A percentile compares a stretch with the other conserved stretches of the same genome.
Conservation (phyloP, 306 rosid genomes). For the Psophocarpus tetragonolobus region DNA sequence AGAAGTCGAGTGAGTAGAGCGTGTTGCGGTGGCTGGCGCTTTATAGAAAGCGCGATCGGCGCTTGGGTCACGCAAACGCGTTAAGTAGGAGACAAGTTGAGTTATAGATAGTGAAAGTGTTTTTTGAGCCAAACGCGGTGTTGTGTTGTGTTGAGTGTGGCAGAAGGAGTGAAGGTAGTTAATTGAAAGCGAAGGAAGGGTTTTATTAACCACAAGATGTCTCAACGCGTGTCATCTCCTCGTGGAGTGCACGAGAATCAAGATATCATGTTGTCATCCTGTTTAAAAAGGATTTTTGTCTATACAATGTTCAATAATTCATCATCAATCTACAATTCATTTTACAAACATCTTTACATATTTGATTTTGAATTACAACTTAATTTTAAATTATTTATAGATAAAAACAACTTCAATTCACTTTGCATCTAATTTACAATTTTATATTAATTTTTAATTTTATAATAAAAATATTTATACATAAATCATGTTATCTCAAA, state of each 20-base stretch:
- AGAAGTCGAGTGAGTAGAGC: background rate
- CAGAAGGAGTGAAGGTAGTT: background rate
- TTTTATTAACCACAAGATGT: background rate
- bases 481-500: no score
- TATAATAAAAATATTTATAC: no score
- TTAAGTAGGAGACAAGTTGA: background rate
- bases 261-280: background rate
- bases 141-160: constrained; percentile 7
- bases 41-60: constrained; percentile 4
- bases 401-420: no score
- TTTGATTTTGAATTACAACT: no score
- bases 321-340: no score
- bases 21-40: background rate
- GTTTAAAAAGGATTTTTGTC: background rate
- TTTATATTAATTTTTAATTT: no score
- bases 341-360: no score
- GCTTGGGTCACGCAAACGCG: background rate
- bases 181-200: background rate
- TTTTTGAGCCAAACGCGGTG: constrained; percentile 15
- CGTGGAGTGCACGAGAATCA: background rate
- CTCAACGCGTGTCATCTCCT: background rate
- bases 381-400: no score
- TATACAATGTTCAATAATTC: no score
- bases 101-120: no score
- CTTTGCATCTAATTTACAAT: no score